Percentiles rank a stretch among this genome's conserved stretches.
phyloP scores from a whole-genome alignment of 2,329 filamentous ascomycete genomes.

The Xylariaceae sp. region DNA sequence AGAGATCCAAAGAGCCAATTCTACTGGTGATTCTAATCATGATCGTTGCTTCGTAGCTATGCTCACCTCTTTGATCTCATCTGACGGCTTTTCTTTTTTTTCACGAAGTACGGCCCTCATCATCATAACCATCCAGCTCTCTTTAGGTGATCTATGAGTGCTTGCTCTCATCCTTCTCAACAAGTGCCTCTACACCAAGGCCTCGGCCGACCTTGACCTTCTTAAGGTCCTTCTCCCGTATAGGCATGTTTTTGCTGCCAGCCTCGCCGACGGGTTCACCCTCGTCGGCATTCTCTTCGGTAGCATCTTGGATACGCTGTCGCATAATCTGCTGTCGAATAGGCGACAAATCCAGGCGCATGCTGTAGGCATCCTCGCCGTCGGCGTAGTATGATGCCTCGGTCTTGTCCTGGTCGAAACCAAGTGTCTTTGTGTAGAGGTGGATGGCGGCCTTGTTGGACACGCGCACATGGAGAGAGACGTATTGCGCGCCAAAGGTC shows the following conservation, averaged over 20 bases:
- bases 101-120: background rate
- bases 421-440: conserved; percentile 86
- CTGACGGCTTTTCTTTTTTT: background rate
- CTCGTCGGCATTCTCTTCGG: conserved; percentile 50
- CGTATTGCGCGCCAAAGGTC: conserved; percentile 84
- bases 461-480: conserved; percentile 91
- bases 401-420: conserved; percentile 81
- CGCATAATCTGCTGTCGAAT: conserved; percentile 53
- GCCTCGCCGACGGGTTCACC: conserved; percentile 64
- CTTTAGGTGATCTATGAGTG: conserved; percentile 30
- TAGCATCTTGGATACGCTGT: conserved; percentile 47
- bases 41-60: background rate
- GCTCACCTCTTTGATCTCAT: background rate
- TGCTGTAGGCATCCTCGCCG: conserved; percentile 91
- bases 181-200: conserved; percentile 71
- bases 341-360: conserved; percentile 74
- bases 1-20: background rate
- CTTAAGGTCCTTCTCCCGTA: conserved; percentile 52
- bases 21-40: background rate
- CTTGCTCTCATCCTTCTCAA: conserved; percentile 64
- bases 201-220: conserved; percentile 81
- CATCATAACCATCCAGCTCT: background rate
- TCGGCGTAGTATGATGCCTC: conserved; percentile 94
- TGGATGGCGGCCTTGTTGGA: conserved; percentile 88
- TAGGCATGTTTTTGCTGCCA: conserved; percentile 17